Percentiles rank a stretch among this genome's conserved stretches.
These are phyloP conservation scores for Cryptococcus wingfieldii DNA, from an alignment of 1,284 basidiomycete genomes.

Conservation along the genomic window DNA sequence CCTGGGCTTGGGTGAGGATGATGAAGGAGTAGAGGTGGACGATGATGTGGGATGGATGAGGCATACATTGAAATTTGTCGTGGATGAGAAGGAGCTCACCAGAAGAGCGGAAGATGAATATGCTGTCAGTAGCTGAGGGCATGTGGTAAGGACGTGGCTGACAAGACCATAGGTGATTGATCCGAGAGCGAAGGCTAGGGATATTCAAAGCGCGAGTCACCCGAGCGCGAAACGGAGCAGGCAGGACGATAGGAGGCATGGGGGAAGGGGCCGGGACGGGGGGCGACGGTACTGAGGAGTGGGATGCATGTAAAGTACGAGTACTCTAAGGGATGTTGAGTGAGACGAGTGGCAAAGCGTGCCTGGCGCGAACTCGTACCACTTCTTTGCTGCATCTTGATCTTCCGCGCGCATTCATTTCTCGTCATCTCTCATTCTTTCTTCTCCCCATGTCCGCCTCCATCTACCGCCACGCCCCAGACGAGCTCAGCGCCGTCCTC, in stretches of 20 bases:
- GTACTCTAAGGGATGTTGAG: conserved; percentile 5
- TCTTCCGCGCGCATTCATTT: background rate
- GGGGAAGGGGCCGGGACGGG: too few relatives aligned
- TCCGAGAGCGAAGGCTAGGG: conserved; percentile 44
- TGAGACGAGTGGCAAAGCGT: conserved; percentile 16
- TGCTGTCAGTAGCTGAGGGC: conserved; percentile 58
- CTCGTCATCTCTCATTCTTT: background rate
- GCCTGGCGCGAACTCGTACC: conserved; percentile 1
- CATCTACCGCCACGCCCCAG: conserved; percentile 2
- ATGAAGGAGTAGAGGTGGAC: conserved; percentile 69
- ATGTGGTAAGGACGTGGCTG: background rate
- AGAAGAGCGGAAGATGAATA: conserved; percentile 81
- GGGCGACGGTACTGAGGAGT: too few relatives aligned
- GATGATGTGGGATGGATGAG: conserved; percentile 73
- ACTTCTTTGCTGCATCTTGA: background rate
- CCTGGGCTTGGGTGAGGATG: conserved; percentile 50
- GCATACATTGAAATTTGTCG: conserved; percentile 71
- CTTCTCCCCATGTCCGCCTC: conserved; percentile 9
- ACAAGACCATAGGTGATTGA: conserved; percentile 42
- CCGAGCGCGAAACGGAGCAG: conserved; percentile 2
- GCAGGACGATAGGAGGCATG: conserved; percentile 1
- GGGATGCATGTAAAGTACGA: too few relatives aligned
- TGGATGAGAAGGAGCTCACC: conserved; percentile 65
- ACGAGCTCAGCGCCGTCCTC: conserved; percentile 21
- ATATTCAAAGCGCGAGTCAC: conserved; percentile 19